Conservation (phyloP, 1,284 basidiomycete genomes). For the Malassezia vespertilionis region DNA sequence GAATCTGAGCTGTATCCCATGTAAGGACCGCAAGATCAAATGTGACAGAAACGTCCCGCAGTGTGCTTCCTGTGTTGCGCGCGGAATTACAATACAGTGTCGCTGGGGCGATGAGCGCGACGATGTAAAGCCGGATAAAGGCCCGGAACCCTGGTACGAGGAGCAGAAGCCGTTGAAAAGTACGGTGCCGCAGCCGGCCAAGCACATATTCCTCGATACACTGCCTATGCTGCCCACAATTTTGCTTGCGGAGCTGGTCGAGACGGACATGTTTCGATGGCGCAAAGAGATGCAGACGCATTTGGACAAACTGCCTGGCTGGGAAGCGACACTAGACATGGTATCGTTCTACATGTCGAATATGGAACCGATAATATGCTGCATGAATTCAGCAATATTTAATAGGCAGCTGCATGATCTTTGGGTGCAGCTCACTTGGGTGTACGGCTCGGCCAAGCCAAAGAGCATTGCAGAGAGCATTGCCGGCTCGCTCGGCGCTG, state of each 20-base stretch:
- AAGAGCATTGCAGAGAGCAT: neutral
- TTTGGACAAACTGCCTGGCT: neutral
- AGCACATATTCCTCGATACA: too few species aligned
- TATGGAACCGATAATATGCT: neutral
- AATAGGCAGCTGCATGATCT: too few species aligned
- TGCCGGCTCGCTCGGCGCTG: neutral
- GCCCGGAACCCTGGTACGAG: neutral
- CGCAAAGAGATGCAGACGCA: too few species aligned
- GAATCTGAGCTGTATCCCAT: constrained; percentile 1
- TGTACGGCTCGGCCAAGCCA: neutral
- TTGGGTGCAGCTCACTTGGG: too few species aligned
- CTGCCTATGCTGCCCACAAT: too few species aligned
- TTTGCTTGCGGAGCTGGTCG: too few species aligned
- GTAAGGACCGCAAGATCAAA: constrained; percentile 21
- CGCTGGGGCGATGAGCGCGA: constrained; percentile 33
- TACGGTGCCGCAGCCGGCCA: too few species aligned
- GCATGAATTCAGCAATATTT: too few species aligned
- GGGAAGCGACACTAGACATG: neutral
- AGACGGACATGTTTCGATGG: too few species aligned
- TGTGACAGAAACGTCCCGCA: constrained; percentile 32
- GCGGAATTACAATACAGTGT: constrained; percentile 28
- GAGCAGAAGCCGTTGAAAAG: neutral
- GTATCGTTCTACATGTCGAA: neutral
- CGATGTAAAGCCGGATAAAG: neutral
- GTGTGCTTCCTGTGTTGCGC: constrained; percentile 27